phyloP scores from a whole-genome alignment of 148 eudicot genomes.

The Mesembryanthemum crystallinum region DNA sequence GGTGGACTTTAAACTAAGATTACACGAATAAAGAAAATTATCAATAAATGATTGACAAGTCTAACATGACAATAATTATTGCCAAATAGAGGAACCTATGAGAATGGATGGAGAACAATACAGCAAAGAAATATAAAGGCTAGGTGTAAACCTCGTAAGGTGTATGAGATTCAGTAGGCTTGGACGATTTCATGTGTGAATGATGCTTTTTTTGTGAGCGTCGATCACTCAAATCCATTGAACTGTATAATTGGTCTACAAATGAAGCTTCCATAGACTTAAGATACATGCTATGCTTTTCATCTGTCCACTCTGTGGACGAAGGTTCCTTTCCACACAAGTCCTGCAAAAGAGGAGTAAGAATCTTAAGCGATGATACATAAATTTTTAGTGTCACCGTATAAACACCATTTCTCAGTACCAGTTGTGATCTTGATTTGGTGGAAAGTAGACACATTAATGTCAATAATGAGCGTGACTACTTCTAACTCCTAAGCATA shows the following conservation, averaged over 20 bases:
- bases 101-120: neutral
- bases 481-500: neutral
- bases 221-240: constrained; percentile 45
- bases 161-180: constrained; percentile 20
- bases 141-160: constrained; percentile 50
- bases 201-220: constrained; percentile 25
- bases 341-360: constrained; percentile 36
- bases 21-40: constrained; percentile 15
- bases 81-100: neutral
- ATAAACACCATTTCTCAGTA: neutral
- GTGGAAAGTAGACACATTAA: neutral
- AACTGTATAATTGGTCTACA: constrained; percentile 65
- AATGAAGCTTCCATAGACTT: constrained; percentile 89
- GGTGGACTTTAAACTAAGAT: constrained; percentile 60
- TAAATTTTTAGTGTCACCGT: neutral
- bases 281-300: constrained; percentile 82
- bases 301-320: constrained; percentile 75
- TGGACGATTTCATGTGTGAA: constrained; percentile 34
- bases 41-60: neutral
- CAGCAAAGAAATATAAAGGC: neutral
- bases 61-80: neutral
- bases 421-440: too few species aligned
- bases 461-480: neutral
- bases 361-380: constrained; percentile 5
- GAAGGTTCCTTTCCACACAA: constrained; percentile 27